Conservation (phyloP, 805 yeast genomes). For the Schwanniomyces occidentalis region DNA sequence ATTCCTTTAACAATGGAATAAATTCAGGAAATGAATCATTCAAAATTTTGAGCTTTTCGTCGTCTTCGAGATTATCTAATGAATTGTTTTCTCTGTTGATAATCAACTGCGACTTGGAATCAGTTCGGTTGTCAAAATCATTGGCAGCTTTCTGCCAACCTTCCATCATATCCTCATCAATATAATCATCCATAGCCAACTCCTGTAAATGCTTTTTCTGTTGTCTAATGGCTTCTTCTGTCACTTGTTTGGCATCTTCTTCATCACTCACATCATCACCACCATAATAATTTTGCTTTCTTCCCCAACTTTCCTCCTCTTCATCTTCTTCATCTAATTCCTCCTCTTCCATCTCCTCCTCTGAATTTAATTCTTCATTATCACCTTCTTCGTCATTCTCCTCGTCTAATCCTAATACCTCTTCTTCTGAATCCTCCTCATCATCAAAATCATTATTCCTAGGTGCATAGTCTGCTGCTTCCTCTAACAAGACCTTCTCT, state of each 20-base stretch:
- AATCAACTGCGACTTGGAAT: slow-evolving; percentile 24
- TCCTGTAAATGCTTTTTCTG: slow-evolving; percentile 76
- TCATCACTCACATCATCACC: slow-evolving; percentile 72
- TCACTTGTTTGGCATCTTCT: slow-evolving; percentile 74
- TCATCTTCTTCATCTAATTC: slow-evolving; percentile 27
- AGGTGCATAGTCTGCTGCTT: slow-evolving; percentile 50
- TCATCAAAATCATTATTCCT: slow-evolving; percentile 25
- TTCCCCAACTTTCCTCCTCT: slow-evolving; percentile 44
- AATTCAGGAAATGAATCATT: slow-evolving; percentile 79
- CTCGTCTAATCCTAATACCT: slow-evolving; percentile 35
- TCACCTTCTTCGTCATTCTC: slow-evolving; percentile 44
- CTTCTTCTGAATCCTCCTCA: slow-evolving; percentile 55
- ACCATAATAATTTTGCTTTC: slow-evolving; percentile 53
- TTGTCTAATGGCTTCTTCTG: slow-evolving; percentile 82
- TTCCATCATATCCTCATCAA: slow-evolving; percentile 73
- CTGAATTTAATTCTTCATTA: slow-evolving; percentile 33
- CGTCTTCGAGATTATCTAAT: slow-evolving; percentile 43
- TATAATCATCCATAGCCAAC: slow-evolving; percentile 58
- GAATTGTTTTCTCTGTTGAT: slow-evolving; percentile 37
- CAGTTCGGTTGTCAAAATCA: slow-evolving; percentile 32
- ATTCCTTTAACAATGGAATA: slow-evolving; percentile 69
- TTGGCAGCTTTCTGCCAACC: slow-evolving; percentile 72
- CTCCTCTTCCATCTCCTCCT: slow-evolving; percentile 28
- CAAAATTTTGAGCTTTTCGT: slow-evolving; percentile 55
- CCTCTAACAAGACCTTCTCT: slow-evolving; percentile 56